A percentile compares a stretch with the other conserved stretches of the same genome.
Conservation (phyloP, 176 grass and related monocot genomes). For the Rhynchospora pubera region DNA sequence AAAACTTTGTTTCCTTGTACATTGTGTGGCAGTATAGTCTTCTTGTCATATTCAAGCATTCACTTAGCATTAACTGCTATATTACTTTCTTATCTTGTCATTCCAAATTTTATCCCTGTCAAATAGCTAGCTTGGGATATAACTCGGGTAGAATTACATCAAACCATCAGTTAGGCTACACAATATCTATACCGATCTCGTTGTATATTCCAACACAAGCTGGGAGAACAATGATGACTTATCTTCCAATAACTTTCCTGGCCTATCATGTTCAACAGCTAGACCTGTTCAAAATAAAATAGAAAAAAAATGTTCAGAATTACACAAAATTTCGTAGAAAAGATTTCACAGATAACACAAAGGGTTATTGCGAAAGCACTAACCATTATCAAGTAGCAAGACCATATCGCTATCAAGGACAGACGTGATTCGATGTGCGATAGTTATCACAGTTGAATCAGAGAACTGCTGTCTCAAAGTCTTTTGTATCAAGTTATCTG, state of each 20-base stretch:
- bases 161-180: background rate
- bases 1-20: background rate
- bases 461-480: background rate
- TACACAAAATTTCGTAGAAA: background rate
- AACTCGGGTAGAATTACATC: background rate
- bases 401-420: too few relatives aligned
- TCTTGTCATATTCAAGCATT: background rate
- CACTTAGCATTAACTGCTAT: background rate
- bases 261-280: constrained; percentile 55
- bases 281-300: constrained; percentile 35
- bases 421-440: too few relatives aligned
- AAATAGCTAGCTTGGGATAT: background rate
- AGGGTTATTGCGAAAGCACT: background rate
- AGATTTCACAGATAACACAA: background rate
- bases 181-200: constrained; percentile 27
- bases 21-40: background rate
- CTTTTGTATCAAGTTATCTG: background rate
- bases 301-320: background rate
- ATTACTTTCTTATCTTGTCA: background rate
- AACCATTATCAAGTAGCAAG: constrained; percentile 48
- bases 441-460: too few relatives aligned
- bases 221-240: constrained; percentile 65
- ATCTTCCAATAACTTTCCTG: constrained; percentile 45
- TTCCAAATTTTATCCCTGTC: background rate
- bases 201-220: constrained; percentile 68